These are phyloP conservation scores for Tephrocybe sp. DNA, from an alignment of 768 basidiomycete genomes.

Conservation along the genomic window DNA sequence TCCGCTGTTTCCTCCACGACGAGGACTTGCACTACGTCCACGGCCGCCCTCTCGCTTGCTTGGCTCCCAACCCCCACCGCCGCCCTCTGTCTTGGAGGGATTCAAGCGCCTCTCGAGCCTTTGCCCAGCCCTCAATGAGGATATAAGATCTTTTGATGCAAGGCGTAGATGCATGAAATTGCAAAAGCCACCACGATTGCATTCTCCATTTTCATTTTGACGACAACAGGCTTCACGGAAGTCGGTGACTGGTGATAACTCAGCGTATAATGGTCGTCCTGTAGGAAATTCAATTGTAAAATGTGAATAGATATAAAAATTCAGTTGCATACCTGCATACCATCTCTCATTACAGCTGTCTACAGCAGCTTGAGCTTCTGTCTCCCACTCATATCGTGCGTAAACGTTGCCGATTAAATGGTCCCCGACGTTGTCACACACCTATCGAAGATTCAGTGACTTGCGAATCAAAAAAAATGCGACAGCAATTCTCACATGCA, in stretches of 20 bases:
- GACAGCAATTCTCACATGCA: constrained; percentile 64
- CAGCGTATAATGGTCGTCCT: constrained; percentile 96
- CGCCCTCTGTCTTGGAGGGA: constrained; percentile 58
- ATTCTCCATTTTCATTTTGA: constrained; percentile 98
- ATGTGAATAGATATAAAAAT: constrained; percentile 1
- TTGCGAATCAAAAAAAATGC: constrained; percentile 6
- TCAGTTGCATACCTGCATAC: constrained; percentile 80
- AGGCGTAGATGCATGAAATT: constrained; percentile 98
- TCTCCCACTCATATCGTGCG: constrained; percentile 98
- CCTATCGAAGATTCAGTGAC: constrained; percentile 37
- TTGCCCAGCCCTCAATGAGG: constrained; percentile 77
- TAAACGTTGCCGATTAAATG: constrained; percentile 98
- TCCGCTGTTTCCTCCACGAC: constrained; percentile 59
- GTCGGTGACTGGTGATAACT: constrained; percentile 96
- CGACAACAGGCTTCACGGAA: constrained; percentile 98
- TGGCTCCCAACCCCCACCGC: constrained; percentile 86
- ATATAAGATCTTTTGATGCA: constrained; percentile 81
- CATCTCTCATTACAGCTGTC: constrained; percentile 93
- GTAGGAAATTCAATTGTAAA: constrained; percentile 6
- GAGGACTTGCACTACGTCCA: constrained; percentile 72
- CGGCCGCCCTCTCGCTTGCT: constrained; percentile 60
- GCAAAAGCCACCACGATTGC: constrained; percentile 97
- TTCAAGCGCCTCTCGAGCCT: constrained; percentile 77
- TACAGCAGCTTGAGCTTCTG: constrained; percentile 91
- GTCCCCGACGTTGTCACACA: constrained; percentile 99